These are phyloP conservation scores for Chlorella sp. DNA, from an alignment of 139 green algal genomes.

Conservation along the genomic window DNA sequence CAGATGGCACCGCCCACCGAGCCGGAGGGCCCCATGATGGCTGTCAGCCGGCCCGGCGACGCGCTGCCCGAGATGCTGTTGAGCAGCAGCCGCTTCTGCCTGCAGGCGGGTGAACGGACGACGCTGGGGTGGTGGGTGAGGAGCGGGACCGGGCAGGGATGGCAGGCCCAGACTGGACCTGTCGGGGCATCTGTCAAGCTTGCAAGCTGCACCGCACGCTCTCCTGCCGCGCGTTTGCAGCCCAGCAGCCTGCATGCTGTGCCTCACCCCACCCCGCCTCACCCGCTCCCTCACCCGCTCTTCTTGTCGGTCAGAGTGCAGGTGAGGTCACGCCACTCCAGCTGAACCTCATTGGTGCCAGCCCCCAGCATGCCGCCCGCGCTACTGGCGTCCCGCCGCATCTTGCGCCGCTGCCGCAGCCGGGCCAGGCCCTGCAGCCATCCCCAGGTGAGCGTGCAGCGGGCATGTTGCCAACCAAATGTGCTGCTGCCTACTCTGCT, in stretches of 20 bases:
- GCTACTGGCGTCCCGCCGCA: slow-evolving; percentile 3
- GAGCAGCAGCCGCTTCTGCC: slow-evolving; percentile 41
- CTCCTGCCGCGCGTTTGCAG: too few relatives aligned
- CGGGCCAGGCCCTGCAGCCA: neutral
- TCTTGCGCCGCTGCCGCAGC: neutral
- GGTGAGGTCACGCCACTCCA: slow-evolving; percentile 43
- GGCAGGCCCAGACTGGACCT: too few relatives aligned
- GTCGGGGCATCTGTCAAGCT: too few relatives aligned
- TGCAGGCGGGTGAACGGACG: neutral
- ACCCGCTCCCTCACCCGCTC: neutral
- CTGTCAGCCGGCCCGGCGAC: slow-evolving; percentile 41
- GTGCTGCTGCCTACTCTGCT: too few relatives aligned
- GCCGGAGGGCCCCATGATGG: slow-evolving; percentile 61
- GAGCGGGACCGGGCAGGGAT: too few relatives aligned
- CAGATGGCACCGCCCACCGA: slow-evolving; percentile 10
- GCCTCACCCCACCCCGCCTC: neutral
- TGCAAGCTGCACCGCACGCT: neutral
- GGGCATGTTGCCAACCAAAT: too few relatives aligned
- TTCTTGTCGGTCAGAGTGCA: slow-evolving; percentile 48
- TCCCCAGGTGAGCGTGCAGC: too few relatives aligned
- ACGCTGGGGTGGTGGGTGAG: neutral
- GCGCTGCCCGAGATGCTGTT: slow-evolving; percentile 30
- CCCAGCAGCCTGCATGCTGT: neutral
- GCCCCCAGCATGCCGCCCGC: neutral
- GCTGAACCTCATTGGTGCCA: slow-evolving; percentile 30